Evolutionary conservation across 768 basidiomycete species (phyloP).

Genomic region (Auricularia auricula-judae): DNA sequence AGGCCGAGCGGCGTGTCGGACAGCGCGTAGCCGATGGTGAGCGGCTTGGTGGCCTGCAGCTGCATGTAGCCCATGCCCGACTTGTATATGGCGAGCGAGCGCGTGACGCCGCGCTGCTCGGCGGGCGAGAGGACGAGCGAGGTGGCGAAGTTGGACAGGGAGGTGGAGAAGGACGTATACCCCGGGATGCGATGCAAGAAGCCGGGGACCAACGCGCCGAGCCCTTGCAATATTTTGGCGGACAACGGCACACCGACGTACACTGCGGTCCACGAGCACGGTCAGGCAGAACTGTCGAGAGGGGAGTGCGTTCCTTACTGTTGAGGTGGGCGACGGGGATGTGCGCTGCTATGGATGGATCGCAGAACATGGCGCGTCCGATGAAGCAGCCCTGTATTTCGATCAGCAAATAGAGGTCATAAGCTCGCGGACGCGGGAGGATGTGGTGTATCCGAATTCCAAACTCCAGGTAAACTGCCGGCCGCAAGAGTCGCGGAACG

Average conservation of each 20-base stretch:
- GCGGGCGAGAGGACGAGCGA: neutral
- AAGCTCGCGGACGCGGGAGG: too few species aligned
- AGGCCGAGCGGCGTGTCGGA: conserved; percentile 9
- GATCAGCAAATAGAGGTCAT: too few species aligned
- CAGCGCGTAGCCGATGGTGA: conserved; percentile 13
- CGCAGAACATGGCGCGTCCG: neutral
- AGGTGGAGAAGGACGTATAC: neutral
- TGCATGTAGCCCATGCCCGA: neutral
- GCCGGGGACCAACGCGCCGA: neutral
- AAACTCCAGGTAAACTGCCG: too few species aligned
- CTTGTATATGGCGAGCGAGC: neutral
- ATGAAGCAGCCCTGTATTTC: neutral
- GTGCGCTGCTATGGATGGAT: neutral
- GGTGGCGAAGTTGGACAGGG: neutral
- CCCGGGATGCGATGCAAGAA: neutral
- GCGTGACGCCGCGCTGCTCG: neutral
- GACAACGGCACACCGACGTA: neutral
- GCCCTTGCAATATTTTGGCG: neutral
- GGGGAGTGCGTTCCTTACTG: neutral
- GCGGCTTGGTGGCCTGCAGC: conserved; percentile 6
- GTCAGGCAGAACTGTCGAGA: neutral
- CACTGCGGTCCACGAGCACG: neutral
- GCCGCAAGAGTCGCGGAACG: too few species aligned
- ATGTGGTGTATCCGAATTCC: too few species aligned
- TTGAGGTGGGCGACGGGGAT: neutral